Base-by-base conservation (phyloP, 805 yeast species). In the Starmera pachycereana region DNA sequence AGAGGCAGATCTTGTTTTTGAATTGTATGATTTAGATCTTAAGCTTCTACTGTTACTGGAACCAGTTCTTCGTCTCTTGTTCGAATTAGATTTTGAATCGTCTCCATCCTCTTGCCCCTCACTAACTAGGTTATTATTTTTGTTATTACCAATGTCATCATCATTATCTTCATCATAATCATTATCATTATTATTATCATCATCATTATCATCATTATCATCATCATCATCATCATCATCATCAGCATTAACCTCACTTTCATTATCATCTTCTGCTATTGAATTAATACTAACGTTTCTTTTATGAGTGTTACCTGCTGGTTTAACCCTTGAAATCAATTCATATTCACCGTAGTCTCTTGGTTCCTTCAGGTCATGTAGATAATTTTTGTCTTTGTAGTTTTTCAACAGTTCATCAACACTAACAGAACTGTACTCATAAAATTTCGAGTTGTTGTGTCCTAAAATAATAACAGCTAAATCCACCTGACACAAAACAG, bases 401-500 rank as follows among this genome's bases (percentile, higher is more conserved):
- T 59, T 56, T 10, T 59, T 55, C 12, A 77, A 49, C 35, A 81
- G 60, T 10, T 71, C 70, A 10, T 66, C 61, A 3, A 87, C 71
- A 44, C 79, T 77, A 13, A 79, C 78, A 4, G 94, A 78, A 8
- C 88, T 74, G 56, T 79, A 90, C 63, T 90, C 96, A 56, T 84
- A 88, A 19, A 88, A 73, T 52, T 82, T 83, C 32, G 66, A 58
- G 53, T 86, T 79, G 58, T 80, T 88, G 51, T 77, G 76, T 14
- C 95, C 95, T 31, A 88, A 68, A 22, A 90, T 87, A 12, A 90
- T 78, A 28, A 90, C 90, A 2, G 97, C 94, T 28, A 92, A 70
- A 54, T 90, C 97, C 6, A 88, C 95, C 46, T 87, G 89, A 61
- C 97, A 90, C 32, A 90, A 69, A 10, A 90, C 90, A 1, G 96